Base-by-base conservation (phyloP, 352 stramenopile genomes). In the Pythium scleroteichum region DNA sequence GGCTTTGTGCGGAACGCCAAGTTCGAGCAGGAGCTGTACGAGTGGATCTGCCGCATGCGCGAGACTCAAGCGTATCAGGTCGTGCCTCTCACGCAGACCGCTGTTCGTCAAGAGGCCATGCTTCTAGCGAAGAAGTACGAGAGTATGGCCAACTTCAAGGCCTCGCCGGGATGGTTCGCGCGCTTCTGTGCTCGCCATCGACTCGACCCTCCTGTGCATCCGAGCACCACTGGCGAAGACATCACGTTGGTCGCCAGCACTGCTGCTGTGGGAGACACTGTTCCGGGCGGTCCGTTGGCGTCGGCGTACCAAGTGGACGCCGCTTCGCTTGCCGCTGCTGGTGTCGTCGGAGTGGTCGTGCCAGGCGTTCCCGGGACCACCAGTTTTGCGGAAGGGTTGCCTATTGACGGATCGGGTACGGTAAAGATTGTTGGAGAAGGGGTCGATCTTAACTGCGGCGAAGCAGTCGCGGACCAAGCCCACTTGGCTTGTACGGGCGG, bases 181-280 rank as follows among this genome's bases (percentile, higher is more conserved):
- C 85, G 87, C 59, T 95, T 94, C 64, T 95, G 87, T 69, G 92
- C 86, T 52, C 82, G 86, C 23, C 85, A 95, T 53, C 80, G 80
- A 48, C 68, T 95, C 22, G 83, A 93, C 50, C 82, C 85, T 26
- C 78, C 82, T 20, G 75, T 85, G 35, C 69, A 58, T 59, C 51
- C 66, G 12, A 59, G 44, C 45, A 32, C 32, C 20, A 12, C 51
- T 6, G 17, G 54, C 17, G 59, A 57, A 20, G 62, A 69, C 32
- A 51, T 69, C 55, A 57, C 62, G 19, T 20, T 62, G 17, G 59
- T 41, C 16, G 47, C 42, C 27, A 58, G 29, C 40, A 69, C 63
- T 19, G 56, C 54, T 10, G 65, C 58, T 5, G 65, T 72, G 27
- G 65, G 65, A 13, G 65, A 72, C 49, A 68, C 65, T 1, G 59